Conservation (phyloP, 176 grass and related monocot species). For the Paspalum vaginatum region DNA sequence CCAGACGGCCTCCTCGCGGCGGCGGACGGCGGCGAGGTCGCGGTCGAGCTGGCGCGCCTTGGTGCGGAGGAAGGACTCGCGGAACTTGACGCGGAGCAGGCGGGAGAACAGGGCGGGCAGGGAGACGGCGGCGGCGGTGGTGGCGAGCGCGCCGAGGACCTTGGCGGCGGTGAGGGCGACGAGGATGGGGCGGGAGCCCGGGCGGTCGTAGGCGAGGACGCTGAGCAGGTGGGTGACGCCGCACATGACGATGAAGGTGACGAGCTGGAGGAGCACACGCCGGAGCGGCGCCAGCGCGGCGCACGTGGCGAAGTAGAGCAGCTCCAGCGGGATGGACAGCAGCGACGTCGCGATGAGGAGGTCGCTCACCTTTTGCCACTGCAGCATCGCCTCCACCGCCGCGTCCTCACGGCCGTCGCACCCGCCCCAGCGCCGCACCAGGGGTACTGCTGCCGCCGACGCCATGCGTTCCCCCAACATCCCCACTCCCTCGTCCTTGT, state of each 20-base stretch:
- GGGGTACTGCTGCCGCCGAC: neutral
- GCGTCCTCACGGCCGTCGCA: constrained; percentile 9
- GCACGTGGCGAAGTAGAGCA: constrained; percentile 26
- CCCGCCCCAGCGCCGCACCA: neutral
- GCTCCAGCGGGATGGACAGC: constrained; percentile 18
- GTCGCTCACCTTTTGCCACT: constrained; percentile 38
- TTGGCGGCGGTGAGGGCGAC: constrained; percentile 53
- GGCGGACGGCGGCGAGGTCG: constrained; percentile 56
- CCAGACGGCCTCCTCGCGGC: constrained; percentile 62
- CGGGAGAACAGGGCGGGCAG: constrained; percentile 67
- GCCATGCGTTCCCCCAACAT: neutral
- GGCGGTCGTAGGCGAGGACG: constrained; percentile 54
- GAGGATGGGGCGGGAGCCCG: constrained; percentile 49
- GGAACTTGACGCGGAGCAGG: constrained; percentile 63
- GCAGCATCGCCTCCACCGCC: constrained; percentile 20
- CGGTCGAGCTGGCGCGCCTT: constrained; percentile 60
- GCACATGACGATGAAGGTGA: constrained; percentile 53
- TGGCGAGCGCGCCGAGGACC: constrained; percentile 50
- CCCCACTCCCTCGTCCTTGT: neutral
- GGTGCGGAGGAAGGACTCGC: constrained; percentile 53
- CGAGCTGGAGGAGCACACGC: constrained; percentile 17
- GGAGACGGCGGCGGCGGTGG: constrained; percentile 56
- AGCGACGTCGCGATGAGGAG: constrained; percentile 21
- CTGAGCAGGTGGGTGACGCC: constrained; percentile 69
- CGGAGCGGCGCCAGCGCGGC: constrained; percentile 29